Base-by-base conservation (phyloP, 2,329 filamentous ascomycete species). In the Calycina herbarum region DNA sequence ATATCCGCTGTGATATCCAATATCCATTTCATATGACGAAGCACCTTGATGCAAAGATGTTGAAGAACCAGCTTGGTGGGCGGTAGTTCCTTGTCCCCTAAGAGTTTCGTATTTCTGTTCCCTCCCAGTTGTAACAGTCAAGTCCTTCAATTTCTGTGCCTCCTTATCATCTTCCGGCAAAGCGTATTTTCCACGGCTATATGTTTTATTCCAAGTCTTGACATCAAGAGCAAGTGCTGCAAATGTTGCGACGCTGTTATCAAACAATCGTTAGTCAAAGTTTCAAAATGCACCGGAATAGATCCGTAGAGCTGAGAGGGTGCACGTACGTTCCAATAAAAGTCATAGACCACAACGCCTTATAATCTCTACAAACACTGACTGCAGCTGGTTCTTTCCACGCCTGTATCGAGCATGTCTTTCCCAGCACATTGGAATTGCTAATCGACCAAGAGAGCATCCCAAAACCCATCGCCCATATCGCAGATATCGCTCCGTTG, bases 281-380 rank as follows among this genome's bases (percentile, higher is more conserved):
- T 48, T 20, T 11, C n/a, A 48, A 24, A 48, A 48, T 48, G 17
- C 3, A 24, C n/a, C n/a, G n/a, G 45, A 24, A 48, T n/a, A 24
- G 8, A 20, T 48, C n/a, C 8, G n/a, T 48, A 3, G 20, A 48
- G 24, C 17, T n/a, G n/a, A 48, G 20, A 2, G 17, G 45, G 45
- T 10, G 6, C 10, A 70, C 72, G 35, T 66, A 73, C 72, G 71
- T 70, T 27, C 69, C 73, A 58, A 71, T 56, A 38, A 75, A 62
- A 1, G 73, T 72, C 68, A 74, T 74, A 11, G 67, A 58, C 73
- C 73, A 75, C 17, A 75, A 42, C 24, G 70, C 67, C 56, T 74
- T 75, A 35, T 75, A 75, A 57, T 75, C 73, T 51, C 70, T 67
- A 57, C 73, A 75, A 10, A 75, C 69, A 10, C 67, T 64, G 13